Base-by-base conservation (phyloP, 2,329 filamentous ascomycete genomes). In the Periglandula ipomoeae region DNA sequence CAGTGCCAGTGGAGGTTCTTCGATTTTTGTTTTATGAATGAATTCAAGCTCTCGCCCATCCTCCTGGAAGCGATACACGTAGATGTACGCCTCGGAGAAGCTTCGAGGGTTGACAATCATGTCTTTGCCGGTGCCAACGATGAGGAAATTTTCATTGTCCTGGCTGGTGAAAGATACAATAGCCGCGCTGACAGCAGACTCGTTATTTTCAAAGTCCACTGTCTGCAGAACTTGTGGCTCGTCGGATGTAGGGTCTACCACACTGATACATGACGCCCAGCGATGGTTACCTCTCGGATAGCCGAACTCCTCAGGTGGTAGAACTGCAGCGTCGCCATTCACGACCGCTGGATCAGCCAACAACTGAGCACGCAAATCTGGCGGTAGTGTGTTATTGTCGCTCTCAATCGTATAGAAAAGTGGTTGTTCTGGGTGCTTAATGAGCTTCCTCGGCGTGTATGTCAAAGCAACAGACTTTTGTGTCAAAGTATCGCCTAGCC, bases 221-320 rank as follows among this genome's bases (percentile, higher is more conserved):
- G 82, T 89, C 54, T 87, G 83, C 4, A 93, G 65, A 1, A 95
- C 84, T 3, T 68, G 64, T 0, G 70, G 71, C 59, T 93, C 90
- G 44, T 85, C 79, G 15, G 73, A 78, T 3, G 91, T 64, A 0
- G 93, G 90, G 60, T 98, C 93, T 17, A 99, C 77, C 19, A 96
- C 79, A 59, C 88, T 89, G 56, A 99, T 90, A 65, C 90, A 97
- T 9, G 91, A 97, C 37, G 93, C 89, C 93, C 93, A 99, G 55
- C 91, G 86, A 19, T 87, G 85, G 51, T 79, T 82, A 22, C 82
- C 89, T 49, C 84, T 81, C 9, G 93, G 87, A 59, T 96, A 89
- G 2, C 93, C 93, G 62, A 98, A 96, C 5, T 95, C 87, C 55
- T 85, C 80, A 1, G 89, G 80, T 0, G 87, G 82, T 2, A 93